Base-by-base conservation (phyloP, 768 basidiomycete genomes). In the Amyloporia xantha region DNA sequence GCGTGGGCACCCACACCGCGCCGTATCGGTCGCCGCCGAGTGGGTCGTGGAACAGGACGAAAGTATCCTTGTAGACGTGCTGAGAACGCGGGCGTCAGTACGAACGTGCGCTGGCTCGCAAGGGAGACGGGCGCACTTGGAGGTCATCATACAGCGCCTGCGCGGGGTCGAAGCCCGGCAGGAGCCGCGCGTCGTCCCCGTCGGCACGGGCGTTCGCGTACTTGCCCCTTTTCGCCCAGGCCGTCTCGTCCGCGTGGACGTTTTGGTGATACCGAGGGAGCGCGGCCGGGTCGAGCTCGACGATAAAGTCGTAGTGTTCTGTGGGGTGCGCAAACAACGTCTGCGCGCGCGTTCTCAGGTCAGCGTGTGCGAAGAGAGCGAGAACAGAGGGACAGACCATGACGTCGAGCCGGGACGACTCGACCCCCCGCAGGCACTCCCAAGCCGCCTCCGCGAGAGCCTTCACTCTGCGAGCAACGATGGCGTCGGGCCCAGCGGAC, bases 291-390 rank as follows among this genome's bases (percentile, higher is more conserved):
- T 92, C 74, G 19, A 98, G 75, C 50, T 86, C 77, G 27, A 98
- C 71, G 6, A 96, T 55, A 56, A 97, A 76, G 57, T 96, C 86
- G 60, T 96, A 99, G 58, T 93, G 87, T 2, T 79, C 71, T 2
- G 79, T 77, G 0, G 93, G 88, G 56, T 95, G 91, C 9, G 78
- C 69, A 69, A 97, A 96, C 45, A 98, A 73, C n/a, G 77, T 70
- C 93, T 95, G 55, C 5, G 41, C 42, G 23, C 36, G 6, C 44
- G 25, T 33, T 41, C 27, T n/a, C 37, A 44, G 33, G 3, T 13
- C 44, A 37, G 48, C 30, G 33, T 25, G 13, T 24, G 38, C 19
- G 5, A 53, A 48, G 39, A 56, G 21, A 21, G 24, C 19, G 41
- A 24, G 15, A 35, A 15, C 27, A 6, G 25, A 4, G 7, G 38